Evolutionary conservation across 2,329 filamentous ascomycete species (phyloP).

Genomic region (Alternaria solani): DNA sequence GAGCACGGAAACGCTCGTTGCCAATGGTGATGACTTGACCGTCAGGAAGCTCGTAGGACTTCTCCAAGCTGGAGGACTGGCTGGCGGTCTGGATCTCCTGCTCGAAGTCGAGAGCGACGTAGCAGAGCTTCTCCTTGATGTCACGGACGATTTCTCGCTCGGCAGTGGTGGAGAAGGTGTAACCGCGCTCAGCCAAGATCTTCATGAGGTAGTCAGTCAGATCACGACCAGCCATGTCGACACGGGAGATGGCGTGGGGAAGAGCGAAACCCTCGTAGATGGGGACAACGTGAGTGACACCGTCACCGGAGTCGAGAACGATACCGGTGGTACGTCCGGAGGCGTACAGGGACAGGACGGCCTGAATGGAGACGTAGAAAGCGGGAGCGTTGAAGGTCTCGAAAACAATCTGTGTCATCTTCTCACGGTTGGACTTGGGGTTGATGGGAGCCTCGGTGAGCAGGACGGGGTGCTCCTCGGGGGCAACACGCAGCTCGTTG

Average conservation of each 20-base stretch:
- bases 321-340: conserved; percentile 99
- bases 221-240: conserved; percentile 99
- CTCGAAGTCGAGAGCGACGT: conserved; percentile 99
- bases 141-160: conserved; percentile 99
- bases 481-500: conserved; percentile 99
- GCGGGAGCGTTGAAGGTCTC: conserved; percentile 99
- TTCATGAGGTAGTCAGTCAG: conserved; percentile 99
- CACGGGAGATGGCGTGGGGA: conserved; percentile 99
- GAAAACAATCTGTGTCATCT: conserved; percentile 99
- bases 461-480: conserved; percentile 99
- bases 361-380: conserved; percentile 99
- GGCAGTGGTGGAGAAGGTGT: conserved; percentile 99
- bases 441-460: conserved; percentile 99
- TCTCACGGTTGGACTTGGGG: conserved; percentile 99
- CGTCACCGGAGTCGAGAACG: conserved; percentile 99
- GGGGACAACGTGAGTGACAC: conserved; percentile 99
- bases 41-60: conserved; percentile 99
- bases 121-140: conserved; percentile 99
- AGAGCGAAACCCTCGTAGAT: conserved; percentile 99
- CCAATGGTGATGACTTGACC: conserved; percentile 99
- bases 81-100: conserved; percentile 99
- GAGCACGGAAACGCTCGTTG: conserved; percentile 99
- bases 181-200: conserved; percentile 98
- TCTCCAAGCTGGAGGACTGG: conserved; percentile 98
- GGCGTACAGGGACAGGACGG: conserved; percentile 98